Evolutionary conservation across 2,329 filamentous ascomycete genomes (phyloP).

Genomic region (Penicillium sp.): DNA sequence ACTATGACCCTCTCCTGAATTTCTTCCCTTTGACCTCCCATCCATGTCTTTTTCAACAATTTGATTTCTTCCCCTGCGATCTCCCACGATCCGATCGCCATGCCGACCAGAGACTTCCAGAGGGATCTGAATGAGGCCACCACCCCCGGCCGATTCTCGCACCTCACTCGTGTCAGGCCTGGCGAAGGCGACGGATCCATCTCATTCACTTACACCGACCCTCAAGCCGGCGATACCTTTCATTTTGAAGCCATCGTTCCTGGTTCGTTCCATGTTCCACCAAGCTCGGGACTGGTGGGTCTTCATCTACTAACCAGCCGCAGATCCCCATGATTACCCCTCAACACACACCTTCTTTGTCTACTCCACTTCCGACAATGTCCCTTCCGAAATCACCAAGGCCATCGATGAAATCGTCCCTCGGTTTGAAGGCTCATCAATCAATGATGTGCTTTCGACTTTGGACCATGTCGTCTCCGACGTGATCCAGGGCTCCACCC

Average conservation of each 20-base stretch:
- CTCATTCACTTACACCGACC: conserved; percentile 61
- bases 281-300: neutral
- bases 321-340: conserved; percentile 67
- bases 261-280: conserved; percentile 38
- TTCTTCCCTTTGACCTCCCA: too few relatives aligned
- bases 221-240: conserved; percentile 34
- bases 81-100: conserved; percentile 40
- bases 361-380: conserved; percentile 51
- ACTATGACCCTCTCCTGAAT: neutral
- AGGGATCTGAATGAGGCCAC: conserved; percentile 1
- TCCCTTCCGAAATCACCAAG: conserved; percentile 35
- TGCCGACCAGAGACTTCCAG: conserved; percentile 71
- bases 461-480: conserved; percentile 50
- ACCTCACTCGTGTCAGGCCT: conserved; percentile 60
- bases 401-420: conserved; percentile 54
- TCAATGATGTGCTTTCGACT: conserved; percentile 57
- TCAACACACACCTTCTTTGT: conserved; percentile 57
- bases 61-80: neutral
- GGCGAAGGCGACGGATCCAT: conserved; percentile 77
- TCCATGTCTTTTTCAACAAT: neutral
- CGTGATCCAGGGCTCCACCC: conserved; percentile 21
- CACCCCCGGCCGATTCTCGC: neutral
- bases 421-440: conserved; percentile 44
- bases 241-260: conserved; percentile 49
- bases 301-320: conserved; percentile 24